Percentiles rank a stretch among this genome's conserved stretches.
These are phyloP conservation scores for Posidonia australis DNA, from an alignment of 106 monocot species.

Conservation along the genomic window DNA sequence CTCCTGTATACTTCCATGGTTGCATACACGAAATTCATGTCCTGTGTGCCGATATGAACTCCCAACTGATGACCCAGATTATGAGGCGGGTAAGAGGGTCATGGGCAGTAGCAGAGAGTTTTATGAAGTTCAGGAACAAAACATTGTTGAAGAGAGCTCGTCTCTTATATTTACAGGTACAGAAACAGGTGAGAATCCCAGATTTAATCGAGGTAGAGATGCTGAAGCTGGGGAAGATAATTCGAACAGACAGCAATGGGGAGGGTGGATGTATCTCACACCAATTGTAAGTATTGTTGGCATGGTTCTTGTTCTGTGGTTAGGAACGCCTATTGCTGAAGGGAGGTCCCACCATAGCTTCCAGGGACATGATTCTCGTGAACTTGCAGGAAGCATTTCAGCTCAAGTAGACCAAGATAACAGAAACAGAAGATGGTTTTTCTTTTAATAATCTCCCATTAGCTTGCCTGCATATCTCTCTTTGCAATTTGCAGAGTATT, in stretches of 20 bases:
- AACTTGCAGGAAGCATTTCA: slow-evolving; percentile 4
- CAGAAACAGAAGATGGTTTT: slow-evolving; percentile 68
- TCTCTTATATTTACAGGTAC: slow-evolving; percentile 14
- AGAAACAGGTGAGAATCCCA: slow-evolving; percentile 18
- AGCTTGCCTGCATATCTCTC: too few species aligned
- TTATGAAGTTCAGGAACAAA: slow-evolving; percentile 12
- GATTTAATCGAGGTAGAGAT: not conserved
- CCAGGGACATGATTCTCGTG: slow-evolving; percentile 3
- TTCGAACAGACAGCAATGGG: slow-evolving; percentile 12
- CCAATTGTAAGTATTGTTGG: slow-evolving; percentile 74
- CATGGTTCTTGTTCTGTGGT: slow-evolving; percentile 55
- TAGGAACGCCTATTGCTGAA: slow-evolving; percentile 23
- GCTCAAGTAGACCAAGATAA: not conserved
- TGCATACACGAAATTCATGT: slow-evolving; percentile 74
- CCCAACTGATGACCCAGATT: slow-evolving; percentile 72
- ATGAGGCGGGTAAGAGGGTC: slow-evolving; percentile 44
- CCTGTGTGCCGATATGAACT: slow-evolving; percentile 87
- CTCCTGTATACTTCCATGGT: slow-evolving; percentile 75
- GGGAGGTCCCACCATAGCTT: slow-evolving; percentile 8
- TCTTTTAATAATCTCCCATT: slow-evolving; percentile 22
- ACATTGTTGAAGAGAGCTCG: slow-evolving; percentile 23
- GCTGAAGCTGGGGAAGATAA: slow-evolving; percentile 4
- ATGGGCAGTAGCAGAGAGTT: not conserved
- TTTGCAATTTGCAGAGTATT: too few species aligned
- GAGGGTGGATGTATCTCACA: slow-evolving; percentile 44